Evolutionary conservation across 306 rosid species (phyloP).

Genomic region (Glycyrrhiza uralensis): DNA sequence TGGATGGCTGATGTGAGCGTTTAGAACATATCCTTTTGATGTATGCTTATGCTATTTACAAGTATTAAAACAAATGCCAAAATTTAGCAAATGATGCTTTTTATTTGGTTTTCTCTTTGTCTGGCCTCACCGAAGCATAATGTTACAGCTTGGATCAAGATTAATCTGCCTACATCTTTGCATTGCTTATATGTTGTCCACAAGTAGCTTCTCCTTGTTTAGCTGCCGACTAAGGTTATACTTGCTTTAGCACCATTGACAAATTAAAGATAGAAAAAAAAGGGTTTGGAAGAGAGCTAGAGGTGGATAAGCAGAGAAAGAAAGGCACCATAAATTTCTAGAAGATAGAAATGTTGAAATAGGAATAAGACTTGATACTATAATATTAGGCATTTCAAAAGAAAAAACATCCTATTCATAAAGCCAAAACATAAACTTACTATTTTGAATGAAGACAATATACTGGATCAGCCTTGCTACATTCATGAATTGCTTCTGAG

Average conservation of each 20-base stretch:
- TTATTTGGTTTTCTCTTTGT: neutral
- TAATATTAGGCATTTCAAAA: neutral
- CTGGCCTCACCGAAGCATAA: neutral
- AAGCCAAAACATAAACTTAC: neutral
- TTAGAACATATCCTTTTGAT: neutral
- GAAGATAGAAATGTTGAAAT: neutral
- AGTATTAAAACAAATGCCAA: neutral
- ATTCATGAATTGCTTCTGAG: neutral
- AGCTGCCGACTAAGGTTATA: neutral
- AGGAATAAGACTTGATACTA: neutral
- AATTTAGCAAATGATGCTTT: neutral
- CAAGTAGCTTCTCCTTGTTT: conserved; percentile 7
- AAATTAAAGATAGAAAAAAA: neutral
- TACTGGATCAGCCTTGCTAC: neutral
- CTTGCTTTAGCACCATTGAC: neutral
- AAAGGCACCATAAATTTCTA: neutral
- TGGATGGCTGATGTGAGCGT: conserved; percentile 88
- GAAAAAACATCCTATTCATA: neutral
- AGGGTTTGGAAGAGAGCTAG: neutral
- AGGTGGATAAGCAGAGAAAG: neutral
- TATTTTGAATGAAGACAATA: neutral
- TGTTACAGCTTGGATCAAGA: neutral
- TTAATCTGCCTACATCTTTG: neutral
- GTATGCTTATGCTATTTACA: neutral
- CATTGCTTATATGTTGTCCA: neutral